phyloP scores from a whole-genome alignment of 2,329 filamentous ascomycete species.

The Chaetomiaceae sp. region DNA sequence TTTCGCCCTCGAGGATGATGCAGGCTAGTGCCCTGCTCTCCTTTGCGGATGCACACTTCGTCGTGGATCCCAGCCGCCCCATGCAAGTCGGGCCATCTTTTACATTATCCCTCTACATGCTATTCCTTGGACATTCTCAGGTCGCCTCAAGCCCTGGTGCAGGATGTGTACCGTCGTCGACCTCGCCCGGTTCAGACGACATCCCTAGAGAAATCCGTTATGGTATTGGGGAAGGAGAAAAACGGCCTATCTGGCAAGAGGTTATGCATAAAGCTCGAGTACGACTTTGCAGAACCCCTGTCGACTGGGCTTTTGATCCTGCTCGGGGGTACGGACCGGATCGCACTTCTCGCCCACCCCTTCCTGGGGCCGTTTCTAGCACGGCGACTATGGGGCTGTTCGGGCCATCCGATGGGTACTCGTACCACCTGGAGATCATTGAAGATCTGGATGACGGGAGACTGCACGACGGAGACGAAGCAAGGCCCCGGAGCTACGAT shows the following conservation, averaged over 20 bases:
- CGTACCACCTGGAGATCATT: conserved; percentile 75
- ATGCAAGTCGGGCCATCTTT: conserved; percentile 87
- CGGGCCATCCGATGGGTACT: conserved; percentile 46
- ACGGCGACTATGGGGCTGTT: background rate
- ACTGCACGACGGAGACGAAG: conserved; percentile 42
- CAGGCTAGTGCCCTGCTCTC: conserved; percentile 91
- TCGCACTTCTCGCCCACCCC: background rate
- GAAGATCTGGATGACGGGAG: conserved; percentile 69
- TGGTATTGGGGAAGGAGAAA: conserved; percentile 50
- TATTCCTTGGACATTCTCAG: conserved; percentile 71
- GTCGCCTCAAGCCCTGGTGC: background rate
- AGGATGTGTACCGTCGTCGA: background rate
- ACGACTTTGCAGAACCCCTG: conserved; percentile 68
- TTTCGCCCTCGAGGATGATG: conserved; percentile 84
- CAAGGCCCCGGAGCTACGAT: conserved; percentile 35
- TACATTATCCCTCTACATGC: conserved; percentile 86
- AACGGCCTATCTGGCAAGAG: conserved; percentile 83
- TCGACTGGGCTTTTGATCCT: conserved; percentile 46
- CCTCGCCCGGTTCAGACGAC: conserved; percentile 1
- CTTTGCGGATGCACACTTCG: conserved; percentile 79
- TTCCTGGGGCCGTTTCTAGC: background rate
- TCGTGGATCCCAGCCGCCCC: conserved; percentile 55
- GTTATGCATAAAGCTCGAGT: conserved; percentile 90
- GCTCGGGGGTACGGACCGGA: conserved; percentile 30
- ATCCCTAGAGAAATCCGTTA: conserved; percentile 44